phyloP scores from a whole-genome alignment of 2,329 filamentous ascomycete genomes.

The Aureobasidium lini region DNA sequence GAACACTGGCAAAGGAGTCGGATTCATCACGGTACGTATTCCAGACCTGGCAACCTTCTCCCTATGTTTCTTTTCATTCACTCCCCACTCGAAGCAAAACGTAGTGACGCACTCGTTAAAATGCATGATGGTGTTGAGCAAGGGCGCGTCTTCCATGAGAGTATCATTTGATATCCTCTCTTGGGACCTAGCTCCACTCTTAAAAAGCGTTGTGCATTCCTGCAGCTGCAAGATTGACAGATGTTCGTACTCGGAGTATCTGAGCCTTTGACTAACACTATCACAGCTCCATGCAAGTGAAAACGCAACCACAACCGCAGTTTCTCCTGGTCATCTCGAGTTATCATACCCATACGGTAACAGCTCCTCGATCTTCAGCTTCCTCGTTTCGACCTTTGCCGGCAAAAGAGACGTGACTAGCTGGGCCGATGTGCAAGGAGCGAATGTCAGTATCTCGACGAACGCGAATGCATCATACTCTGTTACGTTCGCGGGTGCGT shows the following conservation, averaged over 20 bases:
- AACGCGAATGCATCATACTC: slow-evolving; percentile 35
- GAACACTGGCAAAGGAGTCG: slow-evolving; percentile 35
- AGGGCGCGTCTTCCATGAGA: no score
- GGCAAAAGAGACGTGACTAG: slow-evolving; percentile 36
- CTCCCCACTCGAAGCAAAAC: not conserved
- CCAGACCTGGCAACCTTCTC: not conserved
- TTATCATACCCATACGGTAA: slow-evolving; percentile 50
- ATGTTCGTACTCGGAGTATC: no score
- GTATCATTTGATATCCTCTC: no score
- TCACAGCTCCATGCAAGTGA: slow-evolving; percentile 33
- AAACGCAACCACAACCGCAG: slow-evolving; percentile 34
- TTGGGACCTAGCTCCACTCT: no score
- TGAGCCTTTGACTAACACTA: not conserved
- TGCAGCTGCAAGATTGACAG: no score
- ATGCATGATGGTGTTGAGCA: no score
- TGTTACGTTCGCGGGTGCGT: slow-evolving; percentile 38
- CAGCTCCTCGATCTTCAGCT: slow-evolving; percentile 41
- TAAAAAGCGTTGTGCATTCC: no score
- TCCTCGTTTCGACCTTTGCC: slow-evolving; percentile 43
- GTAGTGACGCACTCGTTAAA: no score
- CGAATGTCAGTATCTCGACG: slow-evolving; percentile 40
- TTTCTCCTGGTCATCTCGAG: slow-evolving; percentile 35
- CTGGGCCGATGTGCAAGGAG: slow-evolving; percentile 44
- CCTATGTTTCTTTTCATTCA: not conserved
- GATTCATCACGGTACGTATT: slow-evolving; percentile 22